A percentile compares a stretch with the other conserved stretches of the same genome.
phyloP scores from a whole-genome alignment of 2,329 filamentous ascomycete genomes.

The Talaromyces pinophilus region DNA sequence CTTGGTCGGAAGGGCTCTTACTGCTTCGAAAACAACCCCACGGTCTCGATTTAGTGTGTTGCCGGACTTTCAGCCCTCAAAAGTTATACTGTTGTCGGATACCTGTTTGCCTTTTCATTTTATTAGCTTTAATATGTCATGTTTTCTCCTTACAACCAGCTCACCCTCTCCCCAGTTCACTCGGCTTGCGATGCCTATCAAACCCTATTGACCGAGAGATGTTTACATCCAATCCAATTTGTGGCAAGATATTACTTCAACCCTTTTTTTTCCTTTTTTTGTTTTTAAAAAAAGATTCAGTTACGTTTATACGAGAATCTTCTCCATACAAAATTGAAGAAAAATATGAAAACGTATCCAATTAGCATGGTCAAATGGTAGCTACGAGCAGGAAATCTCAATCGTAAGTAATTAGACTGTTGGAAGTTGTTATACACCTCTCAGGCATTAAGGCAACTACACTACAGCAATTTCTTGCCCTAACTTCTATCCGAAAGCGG shows the following conservation, averaged over 20 bases:
- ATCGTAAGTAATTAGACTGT: not conserved
- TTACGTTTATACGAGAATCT: not conserved
- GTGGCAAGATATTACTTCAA: too few relatives aligned
- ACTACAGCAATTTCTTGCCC: not conserved
- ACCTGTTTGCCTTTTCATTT: not conserved
- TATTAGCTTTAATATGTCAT: not conserved
- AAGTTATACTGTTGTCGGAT: not conserved
- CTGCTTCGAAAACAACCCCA: too few relatives aligned
- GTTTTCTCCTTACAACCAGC: not conserved
- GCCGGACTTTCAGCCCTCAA: not conserved
- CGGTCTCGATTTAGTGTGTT: too few relatives aligned
- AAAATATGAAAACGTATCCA: not conserved
- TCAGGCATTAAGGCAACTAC: not conserved
- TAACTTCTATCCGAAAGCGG: not conserved
- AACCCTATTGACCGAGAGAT: not conserved
- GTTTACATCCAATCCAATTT: not conserved
- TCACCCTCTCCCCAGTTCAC: not conserved
- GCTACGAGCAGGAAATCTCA: not conserved
- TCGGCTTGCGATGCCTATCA: not conserved
- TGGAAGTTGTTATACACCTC: too few relatives aligned
- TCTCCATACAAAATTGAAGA: not conserved
- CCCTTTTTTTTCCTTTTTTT: not conserved
- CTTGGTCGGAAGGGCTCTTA: too few relatives aligned
- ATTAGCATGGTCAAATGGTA: not conserved
- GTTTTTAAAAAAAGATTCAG: not conserved